Conservation (phyloP, 768 basidiomycete genomes). For the Thelephora ganbajun region DNA sequence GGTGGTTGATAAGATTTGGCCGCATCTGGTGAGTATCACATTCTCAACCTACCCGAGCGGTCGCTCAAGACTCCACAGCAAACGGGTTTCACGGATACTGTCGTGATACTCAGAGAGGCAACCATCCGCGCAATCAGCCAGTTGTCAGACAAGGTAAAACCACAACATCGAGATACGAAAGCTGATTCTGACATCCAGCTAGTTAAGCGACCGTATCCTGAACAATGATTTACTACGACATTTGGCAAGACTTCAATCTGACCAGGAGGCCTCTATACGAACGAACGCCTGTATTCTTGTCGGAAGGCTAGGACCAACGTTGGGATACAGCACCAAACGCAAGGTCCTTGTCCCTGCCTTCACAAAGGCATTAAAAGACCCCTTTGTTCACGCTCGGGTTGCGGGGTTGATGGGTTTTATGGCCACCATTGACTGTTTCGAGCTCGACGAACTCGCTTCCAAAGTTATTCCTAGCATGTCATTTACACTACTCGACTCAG, state of each 20-base stretch:
- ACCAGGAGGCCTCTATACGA: conserved; percentile 87
- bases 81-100: conserved; percentile 91
- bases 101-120: conserved; percentile 87
- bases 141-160: conserved; percentile 66
- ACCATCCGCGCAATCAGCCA: conserved; percentile 81
- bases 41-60: neutral
- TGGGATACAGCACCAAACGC: conserved; percentile 81
- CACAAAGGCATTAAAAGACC: conserved; percentile 75
- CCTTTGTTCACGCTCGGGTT: conserved; percentile 85
- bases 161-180: neutral
- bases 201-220: conserved; percentile 84
- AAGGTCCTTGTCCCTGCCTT: conserved; percentile 98
- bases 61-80: conserved; percentile 34
- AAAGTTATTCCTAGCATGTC: conserved; percentile 84
- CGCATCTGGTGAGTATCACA: conserved; percentile 55
- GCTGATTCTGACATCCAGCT: conserved; percentile 1
- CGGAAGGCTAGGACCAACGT: conserved; percentile 73
- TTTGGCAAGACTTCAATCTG: conserved; percentile 85
- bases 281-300: conserved; percentile 97
- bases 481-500: conserved; percentile 73
- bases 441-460: conserved; percentile 72
- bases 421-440: conserved; percentile 86
- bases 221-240: conserved; percentile 94
- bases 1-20: conserved; percentile 84
- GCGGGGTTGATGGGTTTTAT: conserved; percentile 94